A percentile compares a stretch with the other conserved stretches of the same genome.
These are phyloP conservation scores for Sugiyamaella novakii DNA, from an alignment of 1,139 yeast genomes.

Conservation along the genomic window DNA sequence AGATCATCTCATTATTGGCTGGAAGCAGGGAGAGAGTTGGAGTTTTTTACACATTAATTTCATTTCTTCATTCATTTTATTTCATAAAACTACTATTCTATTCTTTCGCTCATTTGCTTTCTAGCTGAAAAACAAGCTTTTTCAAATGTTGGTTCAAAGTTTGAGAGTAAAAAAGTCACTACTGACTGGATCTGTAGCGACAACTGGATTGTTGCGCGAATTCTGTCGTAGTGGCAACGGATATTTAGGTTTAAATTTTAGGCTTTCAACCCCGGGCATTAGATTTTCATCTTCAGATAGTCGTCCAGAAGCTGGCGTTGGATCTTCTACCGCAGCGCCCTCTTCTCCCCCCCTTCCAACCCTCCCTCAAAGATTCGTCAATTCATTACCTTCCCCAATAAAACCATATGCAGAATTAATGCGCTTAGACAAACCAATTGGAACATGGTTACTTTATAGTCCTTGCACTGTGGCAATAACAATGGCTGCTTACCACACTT, in stretches of 20 bases:
- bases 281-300: conserved; percentile 7
- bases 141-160: conserved; percentile 6
- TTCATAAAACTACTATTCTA: no score
- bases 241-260: not conserved
- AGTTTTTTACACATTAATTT: no score
- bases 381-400: conserved; percentile 65
- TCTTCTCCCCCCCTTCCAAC: conserved; percentile 24
- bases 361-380: conserved; percentile 45
- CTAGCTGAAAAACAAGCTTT: no score
- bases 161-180: not conserved
- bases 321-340: not conserved
- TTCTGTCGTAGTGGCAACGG: not conserved
- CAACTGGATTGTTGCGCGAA: not conserved
- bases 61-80: not conserved
- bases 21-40: no score
- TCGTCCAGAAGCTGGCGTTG: not conserved
- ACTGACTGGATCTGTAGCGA: not conserved
- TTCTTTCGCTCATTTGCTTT: not conserved
- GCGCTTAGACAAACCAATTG: conserved; percentile 93
- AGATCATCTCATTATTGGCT: no score
- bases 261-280: not conserved
- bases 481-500: conserved; percentile 77
- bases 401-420: conserved; percentile 91
- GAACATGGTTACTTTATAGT: conserved; percentile 76
- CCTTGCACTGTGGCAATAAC: conserved; percentile 84